Conservation (phyloP, 2,329 filamentous ascomycete genomes). For the Fusarium sacchari region DNA sequence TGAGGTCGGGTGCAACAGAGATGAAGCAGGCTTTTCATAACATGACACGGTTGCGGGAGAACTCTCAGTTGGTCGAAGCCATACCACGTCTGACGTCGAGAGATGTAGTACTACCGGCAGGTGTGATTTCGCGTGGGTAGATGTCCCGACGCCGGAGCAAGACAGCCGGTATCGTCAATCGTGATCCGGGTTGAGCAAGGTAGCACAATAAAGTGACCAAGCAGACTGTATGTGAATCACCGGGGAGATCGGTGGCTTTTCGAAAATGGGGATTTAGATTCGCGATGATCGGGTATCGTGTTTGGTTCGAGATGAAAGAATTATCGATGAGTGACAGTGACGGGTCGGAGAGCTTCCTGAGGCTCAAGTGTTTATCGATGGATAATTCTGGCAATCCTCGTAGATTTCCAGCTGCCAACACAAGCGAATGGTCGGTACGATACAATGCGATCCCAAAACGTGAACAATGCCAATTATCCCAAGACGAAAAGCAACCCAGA, state of each 20-base stretch:
- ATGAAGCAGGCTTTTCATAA: slow-evolving; percentile 37
- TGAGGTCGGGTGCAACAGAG: slow-evolving; percentile 34
- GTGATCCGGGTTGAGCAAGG: slow-evolving; percentile 32
- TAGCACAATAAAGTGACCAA: slow-evolving; percentile 34
- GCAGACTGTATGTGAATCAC: slow-evolving; percentile 5
- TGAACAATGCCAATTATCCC: slow-evolving; percentile 31
- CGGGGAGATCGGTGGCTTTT: neutral
- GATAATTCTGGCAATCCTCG: slow-evolving; percentile 5
- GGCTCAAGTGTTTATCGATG: slow-evolving; percentile 24
- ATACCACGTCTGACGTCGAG: slow-evolving; percentile 37
- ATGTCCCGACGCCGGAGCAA: slow-evolving; percentile 24
- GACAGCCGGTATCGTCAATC: slow-evolving; percentile 26
- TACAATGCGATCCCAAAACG: slow-evolving; percentile 18
- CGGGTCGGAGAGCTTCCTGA: slow-evolving; percentile 14
- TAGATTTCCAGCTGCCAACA: slow-evolving; percentile 7
- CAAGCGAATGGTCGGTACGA: slow-evolving; percentile 13
- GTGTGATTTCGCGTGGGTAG: slow-evolving; percentile 11
- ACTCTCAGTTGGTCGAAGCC: slow-evolving; percentile 36
- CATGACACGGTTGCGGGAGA: slow-evolving; percentile 34
- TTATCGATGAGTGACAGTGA: slow-evolving; percentile 3
- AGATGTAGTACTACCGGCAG: slow-evolving; percentile 21
- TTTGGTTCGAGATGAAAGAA: neutral
- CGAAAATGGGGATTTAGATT: neutral
- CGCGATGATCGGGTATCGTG: neutral
- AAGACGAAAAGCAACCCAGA: slow-evolving; percentile 31